A percentile compares a stretch with the other conserved stretches of the same genome.
These are phyloP conservation scores for Solanum sejunctum DNA, from an alignment of 257 asterid species.

Conservation along the genomic window DNA sequence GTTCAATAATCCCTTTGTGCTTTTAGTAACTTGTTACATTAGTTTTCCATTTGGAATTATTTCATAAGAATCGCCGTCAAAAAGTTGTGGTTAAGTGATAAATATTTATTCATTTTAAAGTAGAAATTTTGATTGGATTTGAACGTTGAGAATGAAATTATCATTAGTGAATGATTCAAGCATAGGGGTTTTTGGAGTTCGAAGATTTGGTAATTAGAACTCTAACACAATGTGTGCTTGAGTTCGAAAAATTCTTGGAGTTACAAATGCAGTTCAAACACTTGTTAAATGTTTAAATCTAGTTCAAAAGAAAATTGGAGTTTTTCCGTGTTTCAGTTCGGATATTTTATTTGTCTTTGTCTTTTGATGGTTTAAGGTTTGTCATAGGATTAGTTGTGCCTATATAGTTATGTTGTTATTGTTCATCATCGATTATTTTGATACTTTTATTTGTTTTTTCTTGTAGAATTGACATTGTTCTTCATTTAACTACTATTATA, in stretches of 20 bases:
- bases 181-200: background rate
- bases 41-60: background rate
- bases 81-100: background rate
- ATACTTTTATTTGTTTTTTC: no score
- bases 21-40: background rate
- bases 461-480: no score
- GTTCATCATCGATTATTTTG: no score
- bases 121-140: rapidly evolving
- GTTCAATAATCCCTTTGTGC: background rate
- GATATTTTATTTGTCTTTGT: background rate
- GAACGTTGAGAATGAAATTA: background rate
- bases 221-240: background rate
- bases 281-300: background rate
- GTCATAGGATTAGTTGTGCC: no score
- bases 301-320: background rate
- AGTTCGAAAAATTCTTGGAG: background rate
- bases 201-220: background rate
- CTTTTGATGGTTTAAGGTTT: no score
- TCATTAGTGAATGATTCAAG: background rate
- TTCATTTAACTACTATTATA: no score
- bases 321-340: background rate
- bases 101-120: background rate
- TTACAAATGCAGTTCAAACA: background rate
- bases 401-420: no score
- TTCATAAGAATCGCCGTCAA: rapidly evolving